Percentiles rank a stretch among this genome's conserved stretches.
Conservation (phyloP, 441 rosid species). For the Euphorbia celastroides region DNA sequence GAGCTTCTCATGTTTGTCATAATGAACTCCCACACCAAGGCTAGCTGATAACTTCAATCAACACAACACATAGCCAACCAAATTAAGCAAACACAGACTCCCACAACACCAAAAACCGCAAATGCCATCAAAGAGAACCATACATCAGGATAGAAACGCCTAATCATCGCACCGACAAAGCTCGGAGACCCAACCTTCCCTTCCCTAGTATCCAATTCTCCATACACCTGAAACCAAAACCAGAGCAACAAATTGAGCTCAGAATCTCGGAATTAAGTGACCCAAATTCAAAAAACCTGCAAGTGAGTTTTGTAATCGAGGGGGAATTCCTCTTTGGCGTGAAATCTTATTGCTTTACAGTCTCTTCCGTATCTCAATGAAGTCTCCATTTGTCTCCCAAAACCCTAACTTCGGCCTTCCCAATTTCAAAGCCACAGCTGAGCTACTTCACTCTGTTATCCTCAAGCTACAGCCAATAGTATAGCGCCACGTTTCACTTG, state of each 20-base stretch:
- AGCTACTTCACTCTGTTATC: conserved; percentile 5
- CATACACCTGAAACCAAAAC: conserved; percentile 53
- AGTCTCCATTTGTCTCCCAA: conserved; percentile 53
- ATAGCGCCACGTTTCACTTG: too few species aligned
- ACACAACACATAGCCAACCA: neutral
- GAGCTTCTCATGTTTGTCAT: conserved; percentile 57
- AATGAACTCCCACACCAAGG: conserved; percentile 65
- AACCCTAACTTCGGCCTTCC: conserved; percentile 1
- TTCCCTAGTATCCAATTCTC: conserved; percentile 88
- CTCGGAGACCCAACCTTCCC: conserved; percentile 57
- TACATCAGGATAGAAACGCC: conserved; percentile 62
- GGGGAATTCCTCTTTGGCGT: conserved; percentile 76
- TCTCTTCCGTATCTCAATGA: conserved; percentile 66
- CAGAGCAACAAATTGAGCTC: conserved; percentile 15
- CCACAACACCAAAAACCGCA: neutral
- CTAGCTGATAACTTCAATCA: conserved; percentile 45
- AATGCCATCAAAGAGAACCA: conserved; percentile 9
- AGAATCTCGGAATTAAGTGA: neutral
- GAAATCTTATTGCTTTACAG: conserved; percentile 64
- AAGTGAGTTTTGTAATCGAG: conserved; percentile 57
- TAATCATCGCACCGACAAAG: conserved; percentile 53
- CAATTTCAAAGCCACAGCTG: too few species aligned
- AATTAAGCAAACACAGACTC: neutral
- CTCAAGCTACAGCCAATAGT: too few species aligned
- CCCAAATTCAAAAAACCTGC: conserved; percentile 49